Percentiles rank a stretch among this genome's conserved stretches.
Conservation (phyloP, 2,329 filamentous ascomycete genomes). For the Verticillium klebahnii region DNA sequence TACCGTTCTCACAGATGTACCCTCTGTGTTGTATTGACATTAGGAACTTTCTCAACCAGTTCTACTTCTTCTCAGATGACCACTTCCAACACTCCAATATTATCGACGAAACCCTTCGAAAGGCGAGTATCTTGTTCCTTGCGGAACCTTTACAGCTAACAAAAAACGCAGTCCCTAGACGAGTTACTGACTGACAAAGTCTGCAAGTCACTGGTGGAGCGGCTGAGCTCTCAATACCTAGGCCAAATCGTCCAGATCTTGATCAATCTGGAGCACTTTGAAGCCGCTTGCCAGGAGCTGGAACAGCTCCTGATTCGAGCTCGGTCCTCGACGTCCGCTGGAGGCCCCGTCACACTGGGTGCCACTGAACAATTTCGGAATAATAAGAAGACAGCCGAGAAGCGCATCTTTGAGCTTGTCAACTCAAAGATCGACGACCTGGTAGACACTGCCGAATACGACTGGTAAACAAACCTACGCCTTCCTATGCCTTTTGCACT, state of each 20-base stretch:
- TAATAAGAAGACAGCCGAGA: constrained; percentile 94
- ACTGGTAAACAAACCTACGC: constrained; percentile 56
- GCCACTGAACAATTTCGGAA: constrained; percentile 83
- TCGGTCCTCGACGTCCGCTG: constrained; percentile 74
- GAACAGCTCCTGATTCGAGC: constrained; percentile 82
- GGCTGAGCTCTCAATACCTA: constrained; percentile 85
- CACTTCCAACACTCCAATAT: constrained; percentile 87
- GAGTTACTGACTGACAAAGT: constrained; percentile 91
- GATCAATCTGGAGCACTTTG: constrained; percentile 96
- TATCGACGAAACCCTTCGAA: constrained; percentile 86
- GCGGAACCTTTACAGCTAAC: background rate
- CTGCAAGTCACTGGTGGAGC: constrained; percentile 82
- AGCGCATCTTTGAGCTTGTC: constrained; percentile 96
- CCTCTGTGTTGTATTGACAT: constrained; percentile 98
- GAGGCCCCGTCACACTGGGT: constrained; percentile 71
- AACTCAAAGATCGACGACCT: constrained; percentile 98
- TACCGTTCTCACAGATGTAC: constrained; percentile 99
- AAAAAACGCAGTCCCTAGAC: constrained; percentile 66
- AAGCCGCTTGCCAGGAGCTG: constrained; percentile 84
- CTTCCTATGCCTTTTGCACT: constrained; percentile 7
- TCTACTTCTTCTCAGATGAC: constrained; percentile 96
- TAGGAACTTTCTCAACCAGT: constrained; percentile 94
- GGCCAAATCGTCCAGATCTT: constrained; percentile 98
- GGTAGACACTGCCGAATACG: constrained; percentile 94
- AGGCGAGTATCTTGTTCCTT: constrained; percentile 38